Evolutionary conservation across 2,329 filamentous ascomycete genomes (phyloP).

Genomic region (Aspergillus sp.): DNA sequence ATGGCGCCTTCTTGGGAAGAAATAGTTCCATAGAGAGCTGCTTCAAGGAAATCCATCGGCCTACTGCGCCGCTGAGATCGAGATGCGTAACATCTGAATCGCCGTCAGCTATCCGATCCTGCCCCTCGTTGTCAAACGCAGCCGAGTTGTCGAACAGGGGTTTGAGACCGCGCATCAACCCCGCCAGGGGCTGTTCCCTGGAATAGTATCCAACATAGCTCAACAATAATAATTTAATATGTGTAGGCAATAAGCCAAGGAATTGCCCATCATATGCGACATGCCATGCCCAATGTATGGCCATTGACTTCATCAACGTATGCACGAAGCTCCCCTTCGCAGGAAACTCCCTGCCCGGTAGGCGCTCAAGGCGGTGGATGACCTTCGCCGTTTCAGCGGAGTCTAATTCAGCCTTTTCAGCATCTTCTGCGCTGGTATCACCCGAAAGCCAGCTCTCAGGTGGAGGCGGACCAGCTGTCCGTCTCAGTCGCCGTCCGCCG

Average conservation of each 20-base stretch:
- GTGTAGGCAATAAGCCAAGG: constrained; percentile 51
- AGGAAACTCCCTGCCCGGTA: constrained; percentile 43
- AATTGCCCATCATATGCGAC: constrained; percentile 58
- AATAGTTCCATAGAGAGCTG: constrained; percentile 49
- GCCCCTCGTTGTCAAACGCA: constrained; percentile 9
- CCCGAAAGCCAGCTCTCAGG: constrained; percentile 46
- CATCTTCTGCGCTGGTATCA: constrained; percentile 9
- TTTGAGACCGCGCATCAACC: constrained; percentile 46
- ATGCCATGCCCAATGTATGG: constrained; percentile 57
- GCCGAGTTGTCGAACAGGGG: constrained; percentile 45
- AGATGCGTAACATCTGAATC: constrained; percentile 50
- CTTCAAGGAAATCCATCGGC: constrained; percentile 48
- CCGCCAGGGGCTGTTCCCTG: constrained; percentile 38
- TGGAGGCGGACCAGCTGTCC: constrained; percentile 46
- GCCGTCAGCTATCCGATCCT: constrained; percentile 19
- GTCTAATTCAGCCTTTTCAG: constrained; percentile 11
- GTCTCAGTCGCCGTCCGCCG: constrained; percentile 33
- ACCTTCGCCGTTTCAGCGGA: constrained; percentile 20
- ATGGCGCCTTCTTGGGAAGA: constrained; percentile 16
- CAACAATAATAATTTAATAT: constrained; percentile 53
- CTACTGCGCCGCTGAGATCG: constrained; percentile 54
- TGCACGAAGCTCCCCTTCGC: constrained; percentile 48
- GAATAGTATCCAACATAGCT: constrained; percentile 58
- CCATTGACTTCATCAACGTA: constrained; percentile 53
- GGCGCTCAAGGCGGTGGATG: constrained; percentile 35